Base-by-base conservation (phyloP, 2,329 filamentous ascomycete genomes). In the Colletotrichum tamarilloi region DNA sequence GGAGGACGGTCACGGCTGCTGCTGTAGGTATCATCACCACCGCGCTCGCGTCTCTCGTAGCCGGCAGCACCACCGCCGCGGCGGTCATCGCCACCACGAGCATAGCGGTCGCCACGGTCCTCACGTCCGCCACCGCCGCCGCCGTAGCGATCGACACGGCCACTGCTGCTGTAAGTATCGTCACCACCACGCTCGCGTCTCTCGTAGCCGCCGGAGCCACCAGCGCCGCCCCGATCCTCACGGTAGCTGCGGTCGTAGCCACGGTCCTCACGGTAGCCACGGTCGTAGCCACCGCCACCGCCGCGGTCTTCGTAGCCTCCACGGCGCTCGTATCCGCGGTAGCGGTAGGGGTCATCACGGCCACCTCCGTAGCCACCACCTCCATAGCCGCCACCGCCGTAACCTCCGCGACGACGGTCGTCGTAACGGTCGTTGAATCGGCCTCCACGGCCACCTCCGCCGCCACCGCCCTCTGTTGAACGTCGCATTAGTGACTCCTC, bases 381-480 rank as follows among this genome's bases (percentile, higher is more conserved):
- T 73, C 79, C 81, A 60, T 81, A 80, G 19, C 69, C 69, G 16
- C 69, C 81, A 53, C 84, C 83, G 28, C 90, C 87, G 75, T 89
- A 89, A 72, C 90, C 89, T 75, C 91, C 89, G 76, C 91, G 88
- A 76, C 91, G 89, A 79, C 92, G 89, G 73, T 92, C 91, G 75
- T 93, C 92, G 77, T 90, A 90, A 76, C 91, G 90, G 77, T 90
- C 89, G 82, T 77, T 83, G 79, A 82, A 90, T 78, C 85, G 82
- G 42, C 74, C 71, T 28, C 82, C 81, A 72, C 84, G 42, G 19
- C 42, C 83, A 69, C 83, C 80, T 75, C 84, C 86, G 75, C 88
- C 83, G 68, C 84, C 83, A 76, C 86, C 85, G 82, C 80, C 82
- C 82, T 79, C 78, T 76, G 64, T 58, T 11, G 9, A 28, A 55